Percentiles rank a stretch among this genome's conserved stretches.
Conservation (phyloP, 257 asterid species). For the Cruciata laevipes region DNA sequence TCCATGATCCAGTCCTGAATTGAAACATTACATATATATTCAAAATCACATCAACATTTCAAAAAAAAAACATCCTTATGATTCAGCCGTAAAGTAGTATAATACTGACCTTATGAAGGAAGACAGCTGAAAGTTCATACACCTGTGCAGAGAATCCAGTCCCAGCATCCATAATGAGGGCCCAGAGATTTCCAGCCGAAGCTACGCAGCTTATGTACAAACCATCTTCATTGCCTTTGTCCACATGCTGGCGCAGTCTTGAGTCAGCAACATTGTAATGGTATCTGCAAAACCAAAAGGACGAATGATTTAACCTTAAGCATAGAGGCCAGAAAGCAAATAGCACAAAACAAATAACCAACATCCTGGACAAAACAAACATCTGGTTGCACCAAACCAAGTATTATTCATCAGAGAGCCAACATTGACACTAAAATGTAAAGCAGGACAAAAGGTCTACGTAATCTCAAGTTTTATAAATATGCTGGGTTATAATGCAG, state of each 20-base stretch:
- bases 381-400: not conserved
- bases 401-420: not conserved
- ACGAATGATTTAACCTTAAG: not conserved
- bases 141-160: conserved; percentile 85
- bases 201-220: conserved; percentile 88
- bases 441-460: not conserved
- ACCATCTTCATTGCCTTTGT: conserved; percentile 95
- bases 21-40: conserved; percentile 7
- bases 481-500: not conserved
- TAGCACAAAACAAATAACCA: not conserved
- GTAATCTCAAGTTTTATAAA: not conserved
- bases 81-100: not conserved
- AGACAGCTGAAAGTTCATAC: conserved; percentile 82
- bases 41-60: not conserved
- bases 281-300: conserved; percentile 37
- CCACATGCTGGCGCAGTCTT: conserved; percentile 75
- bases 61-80: not conserved
- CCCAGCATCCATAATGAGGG: conserved; percentile 97
- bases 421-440: not conserved
- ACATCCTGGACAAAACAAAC: not conserved
- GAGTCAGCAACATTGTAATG: conserved; percentile 84
- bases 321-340: not conserved
- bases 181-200: conserved; percentile 91
- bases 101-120: conserved; percentile 74
- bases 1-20: conserved; percentile 98